These are phyloP conservation scores for Rhizopogon vinicolor DNA, from an alignment of 768 basidiomycete species.

Conservation along the genomic window DNA sequence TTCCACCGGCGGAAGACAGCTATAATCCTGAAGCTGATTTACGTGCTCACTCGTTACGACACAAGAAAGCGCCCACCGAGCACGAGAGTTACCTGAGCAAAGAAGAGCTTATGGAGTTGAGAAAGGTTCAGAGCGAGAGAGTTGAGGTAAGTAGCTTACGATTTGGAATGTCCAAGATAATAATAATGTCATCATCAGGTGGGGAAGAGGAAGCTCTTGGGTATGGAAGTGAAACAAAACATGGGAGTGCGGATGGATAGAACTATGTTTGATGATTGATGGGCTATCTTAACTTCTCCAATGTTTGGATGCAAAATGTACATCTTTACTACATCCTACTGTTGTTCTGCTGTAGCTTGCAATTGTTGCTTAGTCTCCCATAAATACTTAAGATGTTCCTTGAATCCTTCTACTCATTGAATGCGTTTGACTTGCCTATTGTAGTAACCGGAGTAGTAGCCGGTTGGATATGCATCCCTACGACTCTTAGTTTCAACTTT, in stretches of 20 bases:
- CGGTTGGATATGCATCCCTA: not conserved
- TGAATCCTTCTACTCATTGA: too few species aligned
- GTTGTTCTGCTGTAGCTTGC: not conserved
- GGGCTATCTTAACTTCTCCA: not conserved
- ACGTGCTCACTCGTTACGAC: slow-evolving; percentile 64
- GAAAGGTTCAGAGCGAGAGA: slow-evolving; percentile 82
- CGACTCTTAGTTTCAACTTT: too few species aligned
- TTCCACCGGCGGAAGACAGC: slow-evolving; percentile 63
- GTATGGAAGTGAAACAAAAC: slow-evolving; percentile 81
- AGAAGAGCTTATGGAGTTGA: slow-evolving; percentile 77
- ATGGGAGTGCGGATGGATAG: slow-evolving; percentile 89
- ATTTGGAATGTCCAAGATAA: not conserved
- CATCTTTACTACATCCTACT: not conserved
- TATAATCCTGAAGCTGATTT: slow-evolving; percentile 88
- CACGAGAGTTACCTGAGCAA: slow-evolving; percentile 71
- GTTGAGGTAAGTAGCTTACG: slow-evolving; percentile 50
- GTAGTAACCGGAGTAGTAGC: not conserved
- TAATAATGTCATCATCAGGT: slow-evolving; percentile 35
- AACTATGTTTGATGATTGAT: slow-evolving; percentile 46
- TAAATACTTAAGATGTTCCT: too few species aligned
- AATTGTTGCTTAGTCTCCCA: not conserved
- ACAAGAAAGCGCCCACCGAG: slow-evolving; percentile 65
- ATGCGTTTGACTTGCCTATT: too few species aligned
- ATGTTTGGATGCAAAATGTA: not conserved
- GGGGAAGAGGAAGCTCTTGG: slow-evolving; percentile 81